These are phyloP conservation scores for Mycogone perniciosa DNA, from an alignment of 2,329 filamentous ascomycete species.

Conservation along the genomic window DNA sequence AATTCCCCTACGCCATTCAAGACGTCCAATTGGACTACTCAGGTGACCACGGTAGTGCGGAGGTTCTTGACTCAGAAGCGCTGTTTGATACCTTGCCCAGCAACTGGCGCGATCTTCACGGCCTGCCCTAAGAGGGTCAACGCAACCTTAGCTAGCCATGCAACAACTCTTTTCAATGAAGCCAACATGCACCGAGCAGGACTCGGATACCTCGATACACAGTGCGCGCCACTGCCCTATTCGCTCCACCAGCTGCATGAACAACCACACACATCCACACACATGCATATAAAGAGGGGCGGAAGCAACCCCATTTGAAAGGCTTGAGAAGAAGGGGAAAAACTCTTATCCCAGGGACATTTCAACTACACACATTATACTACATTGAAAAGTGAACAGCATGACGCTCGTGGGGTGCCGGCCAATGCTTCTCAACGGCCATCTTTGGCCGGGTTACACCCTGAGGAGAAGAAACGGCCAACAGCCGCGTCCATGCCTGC, in stretches of 20 bases:
- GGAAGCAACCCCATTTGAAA: background rate
- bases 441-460: constrained; percentile 7
- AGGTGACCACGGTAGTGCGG: constrained; percentile 7
- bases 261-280: constrained; percentile 3
- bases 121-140: background rate
- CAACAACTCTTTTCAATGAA: background rate
- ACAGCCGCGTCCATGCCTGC: constrained; percentile 8
- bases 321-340: background rate
- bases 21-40: constrained; percentile 24
- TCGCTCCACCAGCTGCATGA: constrained; percentile 2
- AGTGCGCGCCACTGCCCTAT: constrained; percentile 8
- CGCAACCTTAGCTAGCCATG: background rate
- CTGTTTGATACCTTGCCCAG: constrained; percentile 6
- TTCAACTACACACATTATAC: background rate
- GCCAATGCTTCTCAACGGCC: constrained; percentile 9
- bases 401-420: constrained; percentile 4
- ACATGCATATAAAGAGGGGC: background rate
- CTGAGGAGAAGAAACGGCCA: constrained; percentile 1
- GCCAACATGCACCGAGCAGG: constrained; percentile 2
- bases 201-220: constrained; percentile 8
- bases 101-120: constrained; percentile 4
- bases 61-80: constrained; percentile 1
- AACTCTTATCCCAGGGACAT: background rate
- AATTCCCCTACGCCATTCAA: constrained; percentile 21
- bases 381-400: constrained; percentile 3